phyloP scores from a whole-genome alignment of 805 yeast species.

The Hanseniaspora mollemarum region DNA sequence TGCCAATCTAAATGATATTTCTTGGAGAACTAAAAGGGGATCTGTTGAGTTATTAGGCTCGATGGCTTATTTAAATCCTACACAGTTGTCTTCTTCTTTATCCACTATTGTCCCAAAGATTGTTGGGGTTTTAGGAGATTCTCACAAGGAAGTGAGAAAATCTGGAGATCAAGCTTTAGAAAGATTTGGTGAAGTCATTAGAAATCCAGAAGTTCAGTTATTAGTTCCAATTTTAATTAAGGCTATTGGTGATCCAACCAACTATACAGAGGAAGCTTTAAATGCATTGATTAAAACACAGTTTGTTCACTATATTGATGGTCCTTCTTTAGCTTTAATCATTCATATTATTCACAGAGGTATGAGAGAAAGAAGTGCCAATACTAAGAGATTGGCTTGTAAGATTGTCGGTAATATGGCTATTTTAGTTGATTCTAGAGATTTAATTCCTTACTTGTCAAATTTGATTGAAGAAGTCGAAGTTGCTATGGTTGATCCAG shows the following conservation, averaged over 20 bases:
- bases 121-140: slow-evolving; percentile 85
- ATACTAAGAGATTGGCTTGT: slow-evolving; percentile 84
- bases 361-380: slow-evolving; percentile 87
- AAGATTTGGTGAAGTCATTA: slow-evolving; percentile 89
- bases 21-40: slow-evolving; percentile 96
- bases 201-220: slow-evolving; percentile 93
- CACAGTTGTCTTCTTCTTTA: slow-evolving; percentile 79
- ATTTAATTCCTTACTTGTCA: slow-evolving; percentile 70
- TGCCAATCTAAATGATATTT: slow-evolving; percentile 69
- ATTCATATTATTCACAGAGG: slow-evolving; percentile 94
- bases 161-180: slow-evolving; percentile 85
- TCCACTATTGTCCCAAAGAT: slow-evolving; percentile 91
- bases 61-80: slow-evolving; percentile 94
- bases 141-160: slow-evolving; percentile 92
- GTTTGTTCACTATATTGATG: slow-evolving; percentile 94
- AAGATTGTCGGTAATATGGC: slow-evolving; percentile 99
- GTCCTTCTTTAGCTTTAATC: slow-evolving; percentile 90
- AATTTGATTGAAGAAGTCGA: slow-evolving; percentile 73
- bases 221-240: slow-evolving; percentile 75
- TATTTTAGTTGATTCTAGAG: slow-evolving; percentile 79
- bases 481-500: slow-evolving; percentile 95
- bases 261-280: slow-evolving; percentile 74
- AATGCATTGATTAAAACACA: slow-evolving; percentile 80
- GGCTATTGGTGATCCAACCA: slow-evolving; percentile 95
- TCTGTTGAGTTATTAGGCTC: slow-evolving; percentile 92